A percentile compares a stretch with the other conserved stretches of the same genome.
Evolutionary conservation across 2,329 filamentous ascomycete genomes (phyloP).

Genomic region (Ophiocordyceps robertsii): DNA sequence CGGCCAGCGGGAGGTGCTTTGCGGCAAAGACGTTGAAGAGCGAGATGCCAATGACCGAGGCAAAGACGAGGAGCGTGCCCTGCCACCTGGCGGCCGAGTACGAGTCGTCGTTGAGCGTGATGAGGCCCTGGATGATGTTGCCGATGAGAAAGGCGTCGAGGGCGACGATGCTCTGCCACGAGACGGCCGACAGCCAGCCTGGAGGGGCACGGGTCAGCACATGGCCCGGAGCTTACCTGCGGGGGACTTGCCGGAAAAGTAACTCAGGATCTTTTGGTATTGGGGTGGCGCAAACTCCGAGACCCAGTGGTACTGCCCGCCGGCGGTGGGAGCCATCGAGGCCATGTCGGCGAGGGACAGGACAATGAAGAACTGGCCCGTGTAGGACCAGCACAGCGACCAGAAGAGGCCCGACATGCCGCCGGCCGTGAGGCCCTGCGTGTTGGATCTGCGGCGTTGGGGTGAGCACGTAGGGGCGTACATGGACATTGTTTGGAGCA

Average conservation of each 20-base stretch:
- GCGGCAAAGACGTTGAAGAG: constrained; percentile 5
- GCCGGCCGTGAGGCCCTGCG: constrained; percentile 6
- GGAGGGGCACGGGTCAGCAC: not conserved
- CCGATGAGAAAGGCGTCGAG: constrained; percentile 27
- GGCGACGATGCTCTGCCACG: constrained; percentile 28
- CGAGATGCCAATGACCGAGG: constrained; percentile 2
- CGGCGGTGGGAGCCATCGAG: constrained; percentile 41
- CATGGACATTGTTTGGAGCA: too few relatives aligned
- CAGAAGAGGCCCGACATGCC: constrained; percentile 8
- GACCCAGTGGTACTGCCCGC: constrained; percentile 47
- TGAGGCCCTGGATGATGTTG: constrained; percentile 30
- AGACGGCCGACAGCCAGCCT: constrained; percentile 28
- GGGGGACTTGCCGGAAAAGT: constrained; percentile 12
- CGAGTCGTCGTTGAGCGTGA: constrained; percentile 15
- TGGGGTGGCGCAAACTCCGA: constrained; percentile 35
- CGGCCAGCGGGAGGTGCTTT: constrained; percentile 4
- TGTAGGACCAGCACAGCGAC: constrained; percentile 6
- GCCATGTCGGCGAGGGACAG: constrained; percentile 36
- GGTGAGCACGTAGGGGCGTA: not conserved
- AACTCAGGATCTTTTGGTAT: constrained; percentile 39
- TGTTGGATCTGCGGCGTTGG: constrained; percentile 21
- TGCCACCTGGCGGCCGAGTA: constrained; percentile 2
- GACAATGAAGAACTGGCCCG: constrained; percentile 18
- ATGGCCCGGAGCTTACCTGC: not conserved
- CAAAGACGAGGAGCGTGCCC: constrained; percentile 4